Evolutionary conservation across 2,329 filamentous ascomycete genomes (phyloP), one percentile per base, ranked within the genome.

Genomic region (Fusarium sacchari): DNA sequence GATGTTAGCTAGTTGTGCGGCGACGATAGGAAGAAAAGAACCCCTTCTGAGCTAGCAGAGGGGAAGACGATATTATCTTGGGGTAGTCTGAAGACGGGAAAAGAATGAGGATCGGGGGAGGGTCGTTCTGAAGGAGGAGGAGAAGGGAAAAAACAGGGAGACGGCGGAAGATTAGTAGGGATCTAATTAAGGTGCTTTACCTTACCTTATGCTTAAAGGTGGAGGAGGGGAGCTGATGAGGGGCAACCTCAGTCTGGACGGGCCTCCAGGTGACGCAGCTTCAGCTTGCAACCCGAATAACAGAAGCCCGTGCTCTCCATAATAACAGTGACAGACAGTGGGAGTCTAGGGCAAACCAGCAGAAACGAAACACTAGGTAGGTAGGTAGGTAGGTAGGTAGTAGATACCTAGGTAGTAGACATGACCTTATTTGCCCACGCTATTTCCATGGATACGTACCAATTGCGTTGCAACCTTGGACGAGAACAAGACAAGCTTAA

Each of bases 221-320:
- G 63, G 63, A 73, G 50, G 69, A 67, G 77, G 69, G 75, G 75
- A 77, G 74, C 59, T 75, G 75, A 76, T 75, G 75, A 76, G 76
- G 76, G 75, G 75, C 74, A 69, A 56, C 36, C 63, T 44, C 32
- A 56, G 24, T 36, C 28, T 56, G 39, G 63, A 24, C 26, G 50
- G 50, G 36, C 37, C 30, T 56, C 47, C 61, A 47, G 75, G 76
- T 78, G 76, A 78, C 76, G 76, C 76, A 78, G 68, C 49, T 73
- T 78, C 74, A 76, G 72, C 71, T 78, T 62, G 73, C 60, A 58
- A 42, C 44, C 44, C 20, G 36, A 49, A 61, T 32, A 30, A 36
- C 39, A 37, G 24, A 60, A 49, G 55, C 64, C 43, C 53, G 67
- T 65, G 60, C 53, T 60, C 61, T 55, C 50, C 24, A 40, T 68